These are phyloP conservation scores for Zygoascus hellenicus DNA, from an alignment of 1,139 yeast species.

Conservation along the genomic window DNA sequence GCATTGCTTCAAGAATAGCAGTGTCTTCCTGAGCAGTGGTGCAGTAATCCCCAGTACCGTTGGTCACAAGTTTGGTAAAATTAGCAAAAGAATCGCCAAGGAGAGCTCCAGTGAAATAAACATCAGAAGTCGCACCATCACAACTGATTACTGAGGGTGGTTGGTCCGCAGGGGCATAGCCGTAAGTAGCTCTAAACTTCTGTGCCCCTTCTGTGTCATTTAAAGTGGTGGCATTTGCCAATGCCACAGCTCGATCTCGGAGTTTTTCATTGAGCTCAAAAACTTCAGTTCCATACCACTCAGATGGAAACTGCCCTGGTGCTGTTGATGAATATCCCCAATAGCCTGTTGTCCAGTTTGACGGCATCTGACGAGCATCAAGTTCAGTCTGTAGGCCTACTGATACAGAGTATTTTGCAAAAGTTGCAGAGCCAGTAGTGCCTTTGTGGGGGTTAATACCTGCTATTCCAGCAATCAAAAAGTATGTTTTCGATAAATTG, in stretches of 20 bases:
- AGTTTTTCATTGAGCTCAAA: slow-evolving; percentile 56
- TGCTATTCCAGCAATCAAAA: slow-evolving; percentile 60
- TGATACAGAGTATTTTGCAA: slow-evolving; percentile 58
- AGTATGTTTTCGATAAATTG: slow-evolving; percentile 55
- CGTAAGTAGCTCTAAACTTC: slow-evolving; percentile 45
- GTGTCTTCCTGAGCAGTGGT: slow-evolving; percentile 66
- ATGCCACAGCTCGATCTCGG: slow-evolving; percentile 51
- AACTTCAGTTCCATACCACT: slow-evolving; percentile 62
- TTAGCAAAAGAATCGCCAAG: slow-evolving; percentile 48
- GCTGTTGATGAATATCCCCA: slow-evolving; percentile 49
- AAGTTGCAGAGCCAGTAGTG: slow-evolving; percentile 52
- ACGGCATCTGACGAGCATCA: slow-evolving; percentile 43
- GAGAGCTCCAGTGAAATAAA: slow-evolving; percentile 51
- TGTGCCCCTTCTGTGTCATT: slow-evolving; percentile 44
- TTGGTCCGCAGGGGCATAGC: slow-evolving; percentile 45
- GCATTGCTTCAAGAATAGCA: slow-evolving; percentile 56
- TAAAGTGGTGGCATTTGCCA: slow-evolving; percentile 35
- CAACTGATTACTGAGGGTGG: slow-evolving; percentile 49
- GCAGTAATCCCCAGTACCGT: slow-evolving; percentile 56
- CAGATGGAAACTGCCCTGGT: slow-evolving; percentile 48
- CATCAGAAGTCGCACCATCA: slow-evolving; percentile 59
- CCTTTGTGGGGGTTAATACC: slow-evolving; percentile 52
- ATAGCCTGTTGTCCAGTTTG: slow-evolving; percentile 57
- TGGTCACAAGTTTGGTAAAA: slow-evolving; percentile 48
- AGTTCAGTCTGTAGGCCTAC: slow-evolving; percentile 58